These are phyloP conservation scores for Boletus tylopilopsis DNA, from an alignment of 768 basidiomycete species.

Conservation along the genomic window DNA sequence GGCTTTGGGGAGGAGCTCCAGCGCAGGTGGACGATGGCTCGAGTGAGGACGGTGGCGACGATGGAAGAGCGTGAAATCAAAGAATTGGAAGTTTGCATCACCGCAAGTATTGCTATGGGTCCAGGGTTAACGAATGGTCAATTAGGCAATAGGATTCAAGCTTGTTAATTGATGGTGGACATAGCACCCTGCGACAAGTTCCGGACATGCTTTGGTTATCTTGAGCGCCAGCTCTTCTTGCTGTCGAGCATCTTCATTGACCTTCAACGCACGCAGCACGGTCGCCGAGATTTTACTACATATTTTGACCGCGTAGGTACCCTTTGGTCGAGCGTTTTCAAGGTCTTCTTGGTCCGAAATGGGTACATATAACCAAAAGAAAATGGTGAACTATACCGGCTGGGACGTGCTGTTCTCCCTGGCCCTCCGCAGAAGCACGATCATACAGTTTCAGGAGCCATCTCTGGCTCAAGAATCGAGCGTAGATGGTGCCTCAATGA, in stretches of 20 bases:
- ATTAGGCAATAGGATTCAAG: constrained; percentile 2
- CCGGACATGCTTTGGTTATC: constrained; percentile 79
- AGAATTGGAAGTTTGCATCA: background rate
- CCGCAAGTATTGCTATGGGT: too few relatives aligned
- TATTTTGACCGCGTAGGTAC: constrained; percentile 40
- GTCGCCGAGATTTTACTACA: constrained; percentile 84
- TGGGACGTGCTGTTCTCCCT: constrained; percentile 51
- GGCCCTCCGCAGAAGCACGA: constrained; percentile 46
- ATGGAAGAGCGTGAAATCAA: background rate
- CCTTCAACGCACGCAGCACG: constrained; percentile 68
- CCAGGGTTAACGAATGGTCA: constrained; percentile 56
- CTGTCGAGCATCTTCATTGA: constrained; percentile 85
- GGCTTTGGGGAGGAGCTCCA: constrained; percentile 50
- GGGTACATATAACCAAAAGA: constrained; percentile 76
- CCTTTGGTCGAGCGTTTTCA: constrained; percentile 29
- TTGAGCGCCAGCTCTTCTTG: constrained; percentile 82
- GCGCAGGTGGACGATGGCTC: constrained; percentile 19
- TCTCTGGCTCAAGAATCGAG: constrained; percentile 41
- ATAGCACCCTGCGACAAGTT: constrained; percentile 78
- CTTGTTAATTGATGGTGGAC: constrained; percentile 16
- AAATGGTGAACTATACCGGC: constrained; percentile 87
- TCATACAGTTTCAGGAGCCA: constrained; percentile 78
- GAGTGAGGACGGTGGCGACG: constrained; percentile 16
- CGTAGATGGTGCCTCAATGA: too few relatives aligned
- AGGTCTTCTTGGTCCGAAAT: constrained; percentile 58